A percentile compares a stretch with the other conserved stretches of the same genome.
Conservation (phyloP, 2,329 filamentous ascomycete species). For the Fusarium penzigii region DNA sequence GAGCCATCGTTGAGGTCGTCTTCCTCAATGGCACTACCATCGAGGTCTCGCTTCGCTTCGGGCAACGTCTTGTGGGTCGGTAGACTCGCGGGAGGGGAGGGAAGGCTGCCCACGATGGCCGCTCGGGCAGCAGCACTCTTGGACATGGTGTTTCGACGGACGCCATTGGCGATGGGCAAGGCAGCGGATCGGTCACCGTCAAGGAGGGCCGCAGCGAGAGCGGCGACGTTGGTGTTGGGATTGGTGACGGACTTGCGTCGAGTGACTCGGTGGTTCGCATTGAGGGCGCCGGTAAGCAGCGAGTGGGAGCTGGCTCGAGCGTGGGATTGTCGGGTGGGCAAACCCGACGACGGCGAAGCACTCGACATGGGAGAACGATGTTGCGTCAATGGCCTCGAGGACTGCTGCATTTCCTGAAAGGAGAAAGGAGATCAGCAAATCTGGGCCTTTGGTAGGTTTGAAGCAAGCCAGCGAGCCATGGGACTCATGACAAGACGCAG, state of each 20-base stretch:
- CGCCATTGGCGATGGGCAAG: conserved; percentile 58
- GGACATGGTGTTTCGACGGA: conserved; percentile 68
- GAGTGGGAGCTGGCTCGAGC: conserved; percentile 81
- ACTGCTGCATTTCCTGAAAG: conserved; percentile 62
- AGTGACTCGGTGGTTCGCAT: conserved; percentile 81
- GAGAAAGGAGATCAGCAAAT: conserved; percentile 36
- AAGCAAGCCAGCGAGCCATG: conserved; percentile 34
- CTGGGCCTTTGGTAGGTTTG: conserved; percentile 32
- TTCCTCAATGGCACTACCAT: conserved; percentile 66
- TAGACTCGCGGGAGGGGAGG: conserved; percentile 67
- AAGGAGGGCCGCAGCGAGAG: conserved; percentile 71
- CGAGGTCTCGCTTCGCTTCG: conserved; percentile 49
- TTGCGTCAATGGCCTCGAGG: conserved; percentile 67
- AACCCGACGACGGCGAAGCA: conserved; percentile 60
- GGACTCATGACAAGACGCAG: conserved; percentile 25
- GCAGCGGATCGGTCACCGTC: conserved; percentile 61
- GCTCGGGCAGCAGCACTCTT: conserved; percentile 59
- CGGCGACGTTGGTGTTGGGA: conserved; percentile 70
- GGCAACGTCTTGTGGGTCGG: conserved; percentile 57
- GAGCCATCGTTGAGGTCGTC: conserved; percentile 63
- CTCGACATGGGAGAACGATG: conserved; percentile 61
- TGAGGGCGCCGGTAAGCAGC: conserved; percentile 73
- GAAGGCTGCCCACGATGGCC: conserved; percentile 57
- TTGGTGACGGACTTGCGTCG: conserved; percentile 92
- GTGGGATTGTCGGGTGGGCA: conserved; percentile 62